Base-by-base conservation (phyloP, 2,329 filamentous ascomycete genomes). In the Teratosphaeria destructans region DNA sequence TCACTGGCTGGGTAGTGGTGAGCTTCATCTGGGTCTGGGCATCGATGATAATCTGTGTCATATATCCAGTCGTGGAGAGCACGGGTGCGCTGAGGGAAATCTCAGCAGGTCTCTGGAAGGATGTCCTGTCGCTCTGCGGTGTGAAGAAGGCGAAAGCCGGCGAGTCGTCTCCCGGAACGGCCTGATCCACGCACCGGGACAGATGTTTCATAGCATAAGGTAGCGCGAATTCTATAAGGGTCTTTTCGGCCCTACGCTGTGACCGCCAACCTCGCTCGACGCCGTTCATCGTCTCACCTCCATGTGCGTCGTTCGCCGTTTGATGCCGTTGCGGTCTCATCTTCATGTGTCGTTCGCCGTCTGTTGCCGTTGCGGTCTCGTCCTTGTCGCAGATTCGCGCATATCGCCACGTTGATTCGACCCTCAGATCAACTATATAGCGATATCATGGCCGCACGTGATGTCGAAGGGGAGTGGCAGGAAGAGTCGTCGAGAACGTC, bases 1-100 rank as follows among this genome's bases (percentile, higher is more conserved):
- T 77, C 60, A 73, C 70, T 1, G 57, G 57, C 6, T 59, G 57
- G 57, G 57, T 59, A 6, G 70, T 77, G 0, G 65, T 77, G 16
- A 71, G 70, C 43, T 76, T 77, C 57, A 66, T 74, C 12, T 78
- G 75, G 75, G 73, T 77, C 2, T 78, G 77, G 69, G 65, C 63
- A 7, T 71, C 68, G 12, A 73, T 72, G 60, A 70, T 68, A 1
- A 74, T 78, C 23, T 75, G 71, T 59, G 73, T 73, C 23, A 65
- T 76, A 4, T 66, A 77, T 62, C 76, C 76, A 1, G 67, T 77
- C 3, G 75, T 73, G 66, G 76, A 78, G 68, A 76, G 74, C 27
- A 69, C 70, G 23, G 66, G 61, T 0, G 74, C 75, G 34, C 68
- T 71, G 54, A 60, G 55, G 43, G 58, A 62, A 14, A 65, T 72